Base-by-base conservation (phyloP, 2,329 filamentous ascomycete genomes). In the Arachnomyces sp. region DNA sequence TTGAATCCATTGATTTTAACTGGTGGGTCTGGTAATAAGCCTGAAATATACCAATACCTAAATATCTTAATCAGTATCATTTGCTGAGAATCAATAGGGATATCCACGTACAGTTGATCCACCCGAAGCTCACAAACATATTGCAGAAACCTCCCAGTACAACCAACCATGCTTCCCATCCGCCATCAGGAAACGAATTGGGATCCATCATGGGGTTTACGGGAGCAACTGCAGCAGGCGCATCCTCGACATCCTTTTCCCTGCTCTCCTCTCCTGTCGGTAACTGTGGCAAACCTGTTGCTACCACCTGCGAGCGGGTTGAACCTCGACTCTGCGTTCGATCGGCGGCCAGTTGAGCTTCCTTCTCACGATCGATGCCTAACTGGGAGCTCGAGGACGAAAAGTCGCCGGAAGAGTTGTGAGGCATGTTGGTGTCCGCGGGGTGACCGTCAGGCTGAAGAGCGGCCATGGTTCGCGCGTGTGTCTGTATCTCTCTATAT, bases 11-110 rank as follows among this genome's bases (percentile, higher is more conserved):
- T 2, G 63, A 36, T 4, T 49, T 54, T 2, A 80, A 58, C 13
- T 72, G 65, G 6, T 69, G 59, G 5, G 55, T 64, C 45, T 77
- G 61, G 49, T 80, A 81, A 52, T 78, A 77, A 14, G 71, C 67
- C 50, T 80, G 75, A 48, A 80, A 80, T 11, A 73, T 62, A 6
- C 75, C 76, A 38, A 69, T 58, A 31, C 60, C 65, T 55, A 57
- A 43, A 44, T 7, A 29, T 30, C 21, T 9, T 5, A 9, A 25
- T 25, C 21, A 25, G 21, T 25, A 25, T 25, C 21, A 25, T 9
- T 37, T 44, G 38, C 7, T 40, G 46, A 12, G 39, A 36, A 33
- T 43, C 47, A 25, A 30, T 31, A 6, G 34, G 40, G 9, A 59
- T 43, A 39, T 32, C 36, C 18, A 46, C 53, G 60, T 59, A 61